These are phyloP conservation scores for Edaphochlamys debaryana DNA, from an alignment of 139 green algal species.

Conservation along the genomic window DNA sequence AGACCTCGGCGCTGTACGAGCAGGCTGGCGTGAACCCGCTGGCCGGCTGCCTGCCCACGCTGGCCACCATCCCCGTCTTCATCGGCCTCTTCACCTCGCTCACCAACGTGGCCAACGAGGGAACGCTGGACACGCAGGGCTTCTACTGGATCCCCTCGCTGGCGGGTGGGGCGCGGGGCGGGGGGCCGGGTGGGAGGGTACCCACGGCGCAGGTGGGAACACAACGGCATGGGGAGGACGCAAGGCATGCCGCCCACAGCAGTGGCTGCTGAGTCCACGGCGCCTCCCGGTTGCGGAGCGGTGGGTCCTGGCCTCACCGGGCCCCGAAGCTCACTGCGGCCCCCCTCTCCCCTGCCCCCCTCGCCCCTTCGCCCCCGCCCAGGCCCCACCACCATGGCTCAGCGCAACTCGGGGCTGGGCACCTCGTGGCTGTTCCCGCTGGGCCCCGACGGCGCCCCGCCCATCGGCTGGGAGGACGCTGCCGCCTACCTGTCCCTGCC, in stretches of 20 bases:
- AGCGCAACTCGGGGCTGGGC: slow-evolving; percentile 56
- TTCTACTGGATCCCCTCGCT: slow-evolving; percentile 94
- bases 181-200: not conserved
- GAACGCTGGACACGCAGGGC: slow-evolving; percentile 68
- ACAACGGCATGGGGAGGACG: too few species aligned
- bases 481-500: slow-evolving; percentile 92
- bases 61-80: slow-evolving; percentile 95
- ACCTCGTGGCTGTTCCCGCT: slow-evolving; percentile 88
- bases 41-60: slow-evolving; percentile 87
- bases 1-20: slow-evolving; percentile 90
- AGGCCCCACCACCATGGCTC: slow-evolving; percentile 65
- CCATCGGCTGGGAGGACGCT: slow-evolving; percentile 92
- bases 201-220: too few species aligned
- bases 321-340: not conserved
- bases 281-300: too few species aligned
- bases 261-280: too few species aligned
- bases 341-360: not conserved
- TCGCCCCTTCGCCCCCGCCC: slow-evolving; percentile 2
- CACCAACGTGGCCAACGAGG: slow-evolving; percentile 65
- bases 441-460: slow-evolving; percentile 82
- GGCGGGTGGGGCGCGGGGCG: slow-evolving; percentile 53
- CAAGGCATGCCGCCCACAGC: too few species aligned
- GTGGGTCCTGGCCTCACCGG: too few species aligned
- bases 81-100: slow-evolving; percentile 86
- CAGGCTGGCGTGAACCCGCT: slow-evolving; percentile 86